These are phyloP conservation scores for Ascochyta fabae DNA, from an alignment of 2,329 filamentous ascomycete genomes.

Conservation along the genomic window DNA sequence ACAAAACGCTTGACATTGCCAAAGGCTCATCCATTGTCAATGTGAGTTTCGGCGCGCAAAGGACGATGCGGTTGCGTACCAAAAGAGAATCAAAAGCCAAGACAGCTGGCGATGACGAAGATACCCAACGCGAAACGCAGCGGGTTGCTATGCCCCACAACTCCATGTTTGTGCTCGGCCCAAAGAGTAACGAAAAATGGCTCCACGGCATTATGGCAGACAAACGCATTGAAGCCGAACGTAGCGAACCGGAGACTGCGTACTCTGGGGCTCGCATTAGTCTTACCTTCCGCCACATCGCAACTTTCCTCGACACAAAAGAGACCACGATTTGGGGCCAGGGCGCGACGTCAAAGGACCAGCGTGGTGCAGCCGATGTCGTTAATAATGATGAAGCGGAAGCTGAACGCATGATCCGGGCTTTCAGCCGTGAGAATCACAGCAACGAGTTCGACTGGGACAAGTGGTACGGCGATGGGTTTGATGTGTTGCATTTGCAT, in stretches of 20 bases:
- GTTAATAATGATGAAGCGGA: slow-evolving; percentile 72
- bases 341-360: slow-evolving; percentile 75
- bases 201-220: slow-evolving; percentile 91
- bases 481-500: slow-evolving; percentile 75
- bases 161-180: slow-evolving; percentile 83
- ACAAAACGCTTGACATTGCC: slow-evolving; percentile 93
- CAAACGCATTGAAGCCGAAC: slow-evolving; percentile 73
- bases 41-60: slow-evolving; percentile 87
- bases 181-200: slow-evolving; percentile 83
- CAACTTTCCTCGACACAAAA: slow-evolving; percentile 77
- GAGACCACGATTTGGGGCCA: slow-evolving; percentile 84
- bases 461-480: slow-evolving; percentile 76
- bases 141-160: slow-evolving; percentile 83
- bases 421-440: slow-evolving; percentile 87
- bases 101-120: slow-evolving; percentile 36
- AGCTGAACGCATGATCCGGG: slow-evolving; percentile 72
- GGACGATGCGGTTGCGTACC: slow-evolving; percentile 87
- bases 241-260: slow-evolving; percentile 72
- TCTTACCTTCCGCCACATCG: slow-evolving; percentile 88
- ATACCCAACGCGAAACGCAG: slow-evolving; percentile 60
- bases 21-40: slow-evolving; percentile 86
- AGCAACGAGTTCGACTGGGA: slow-evolving; percentile 74
- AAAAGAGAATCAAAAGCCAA: slow-evolving; percentile 62
- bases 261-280: slow-evolving; percentile 82
- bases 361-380: slow-evolving; percentile 65